Percentiles rank a stretch among this genome's conserved stretches.
phyloP scores from a whole-genome alignment of 2,329 filamentous ascomycete genomes.

The Chaetomium sp. region DNA sequence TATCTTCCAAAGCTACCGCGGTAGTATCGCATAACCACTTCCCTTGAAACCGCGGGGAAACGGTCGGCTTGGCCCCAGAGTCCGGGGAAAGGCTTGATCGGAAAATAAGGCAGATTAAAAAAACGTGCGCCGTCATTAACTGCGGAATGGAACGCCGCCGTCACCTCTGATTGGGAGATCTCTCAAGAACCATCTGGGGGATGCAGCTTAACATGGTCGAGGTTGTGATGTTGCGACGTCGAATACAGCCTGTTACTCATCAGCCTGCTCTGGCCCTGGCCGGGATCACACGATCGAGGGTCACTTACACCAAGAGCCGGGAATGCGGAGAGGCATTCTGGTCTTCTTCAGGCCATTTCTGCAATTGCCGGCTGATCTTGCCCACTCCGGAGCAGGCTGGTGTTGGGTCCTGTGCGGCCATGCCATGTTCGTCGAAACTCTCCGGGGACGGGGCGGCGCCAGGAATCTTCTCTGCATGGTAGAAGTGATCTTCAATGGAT shows the following conservation, averaged over 20 bases:
- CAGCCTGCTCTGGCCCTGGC: slow-evolving; percentile 16
- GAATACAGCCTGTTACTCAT: slow-evolving; percentile 27
- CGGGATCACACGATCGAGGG: not conserved
- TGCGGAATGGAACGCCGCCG: slow-evolving; percentile 35
- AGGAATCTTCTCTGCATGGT: slow-evolving; percentile 5
- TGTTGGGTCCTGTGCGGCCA: not conserved
- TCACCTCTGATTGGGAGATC: slow-evolving; percentile 27
- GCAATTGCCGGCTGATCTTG: slow-evolving; percentile 30
- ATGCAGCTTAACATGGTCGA: slow-evolving; percentile 15
- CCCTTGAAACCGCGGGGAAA: slow-evolving; percentile 23
- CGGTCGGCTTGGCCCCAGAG: slow-evolving; percentile 9
- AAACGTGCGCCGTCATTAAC: slow-evolving; percentile 33
- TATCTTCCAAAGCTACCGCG: not conserved
- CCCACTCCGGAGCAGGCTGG: not conserved
- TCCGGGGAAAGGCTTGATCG: slow-evolving; percentile 29
- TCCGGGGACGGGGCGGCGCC: not conserved
- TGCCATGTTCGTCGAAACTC: slow-evolving; percentile 3
- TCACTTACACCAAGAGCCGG: slow-evolving; percentile 9
- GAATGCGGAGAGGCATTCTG: slow-evolving; percentile 10
- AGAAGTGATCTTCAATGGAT: not conserved
- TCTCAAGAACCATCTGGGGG: slow-evolving; percentile 10
- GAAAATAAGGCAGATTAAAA: slow-evolving; percentile 35
- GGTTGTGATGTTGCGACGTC: slow-evolving; percentile 22
- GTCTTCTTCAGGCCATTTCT: slow-evolving; percentile 18
- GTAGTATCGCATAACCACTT: slow-evolving; percentile 22